phyloP scores from a whole-genome alignment of 2,329 filamentous ascomycete species.

The Aureobasidium vineae region DNA sequence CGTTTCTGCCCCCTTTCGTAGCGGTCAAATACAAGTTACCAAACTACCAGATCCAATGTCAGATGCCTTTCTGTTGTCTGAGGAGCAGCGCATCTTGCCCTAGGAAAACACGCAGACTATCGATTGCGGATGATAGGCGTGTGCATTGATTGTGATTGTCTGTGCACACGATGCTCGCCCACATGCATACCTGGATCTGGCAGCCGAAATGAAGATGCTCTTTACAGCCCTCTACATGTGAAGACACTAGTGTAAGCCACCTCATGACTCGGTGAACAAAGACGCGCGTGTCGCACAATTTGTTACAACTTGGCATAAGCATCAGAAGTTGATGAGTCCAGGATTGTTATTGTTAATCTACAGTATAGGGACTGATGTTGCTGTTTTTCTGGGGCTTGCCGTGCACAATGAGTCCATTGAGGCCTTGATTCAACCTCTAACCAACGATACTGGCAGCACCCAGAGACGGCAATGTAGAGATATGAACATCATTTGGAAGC shows the following conservation, averaged over 20 bases:
- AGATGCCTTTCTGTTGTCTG: slow-evolving; percentile 4
- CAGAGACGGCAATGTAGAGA: slow-evolving; percentile 13
- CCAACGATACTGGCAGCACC: background rate
- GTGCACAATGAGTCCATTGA: background rate
- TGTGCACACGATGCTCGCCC: slow-evolving; percentile 20
- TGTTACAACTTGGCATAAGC: background rate
- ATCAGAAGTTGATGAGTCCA: background rate
- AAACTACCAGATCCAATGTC: background rate
- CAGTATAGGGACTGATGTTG: slow-evolving; percentile 1
- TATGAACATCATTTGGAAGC: slow-evolving; percentile 20
- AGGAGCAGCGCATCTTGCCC: background rate
- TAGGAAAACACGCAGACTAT: background rate
- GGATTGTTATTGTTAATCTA: slow-evolving; percentile 14
- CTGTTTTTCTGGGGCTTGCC: background rate
- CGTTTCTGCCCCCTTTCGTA: slow-evolving; percentile 9
- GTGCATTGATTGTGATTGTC: slow-evolving; percentile 24
- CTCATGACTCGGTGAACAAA: slow-evolving; percentile 5
- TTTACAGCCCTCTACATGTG: slow-evolving; percentile 16
- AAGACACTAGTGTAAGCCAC: slow-evolving; percentile 23
- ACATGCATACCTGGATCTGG: slow-evolving; percentile 18
- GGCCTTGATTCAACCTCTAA: background rate
- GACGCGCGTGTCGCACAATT: slow-evolving; percentile 13
- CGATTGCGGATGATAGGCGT: slow-evolving; percentile 13
- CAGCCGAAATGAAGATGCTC: slow-evolving; percentile 24
- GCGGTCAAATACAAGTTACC: slow-evolving; percentile 23